Evolutionary conservation across 176 grass and related monocot genomes (phyloP).

Genomic region (Rhynchospora tenuis): DNA sequence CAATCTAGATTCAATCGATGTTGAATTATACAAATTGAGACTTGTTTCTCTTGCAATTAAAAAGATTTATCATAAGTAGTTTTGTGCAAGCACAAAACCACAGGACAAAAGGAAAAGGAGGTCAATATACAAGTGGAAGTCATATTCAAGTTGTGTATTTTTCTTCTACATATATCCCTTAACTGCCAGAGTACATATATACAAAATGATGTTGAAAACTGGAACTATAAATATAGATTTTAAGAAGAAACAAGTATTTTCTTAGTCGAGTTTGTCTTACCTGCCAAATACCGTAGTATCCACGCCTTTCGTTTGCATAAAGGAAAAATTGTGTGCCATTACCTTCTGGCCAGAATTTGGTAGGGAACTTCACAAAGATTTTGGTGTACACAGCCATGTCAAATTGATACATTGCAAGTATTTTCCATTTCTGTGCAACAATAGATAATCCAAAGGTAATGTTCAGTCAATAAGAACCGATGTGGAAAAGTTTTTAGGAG

Average conservation of each 20-base stretch:
- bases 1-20: neutral
- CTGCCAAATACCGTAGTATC: constrained; percentile 62
- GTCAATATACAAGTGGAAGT: neutral
- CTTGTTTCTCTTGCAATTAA: neutral
- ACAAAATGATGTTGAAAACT: neutral
- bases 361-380: constrained; percentile 66
- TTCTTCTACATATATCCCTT: too few relatives aligned
- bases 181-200: too few relatives aligned
- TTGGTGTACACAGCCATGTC: constrained; percentile 71
- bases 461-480: neutral
- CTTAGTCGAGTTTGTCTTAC: constrained; percentile 2
- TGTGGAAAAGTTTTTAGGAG: neutral
- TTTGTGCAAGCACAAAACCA: neutral
- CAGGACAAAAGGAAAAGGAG: neutral
- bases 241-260: too few relatives aligned
- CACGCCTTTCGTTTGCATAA: constrained; percentile 44
- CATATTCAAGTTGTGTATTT: neutral
- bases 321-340: constrained; percentile 55
- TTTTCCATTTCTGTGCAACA: constrained; percentile 36
- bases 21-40: neutral
- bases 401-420: constrained; percentile 43
- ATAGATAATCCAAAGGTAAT: neutral
- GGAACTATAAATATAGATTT: neutral
- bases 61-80: neutral
- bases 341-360: constrained; percentile 51